Base-by-base conservation (phyloP, 495 filamentous ascomycete species). In the Penicillium roqueforti region DNA sequence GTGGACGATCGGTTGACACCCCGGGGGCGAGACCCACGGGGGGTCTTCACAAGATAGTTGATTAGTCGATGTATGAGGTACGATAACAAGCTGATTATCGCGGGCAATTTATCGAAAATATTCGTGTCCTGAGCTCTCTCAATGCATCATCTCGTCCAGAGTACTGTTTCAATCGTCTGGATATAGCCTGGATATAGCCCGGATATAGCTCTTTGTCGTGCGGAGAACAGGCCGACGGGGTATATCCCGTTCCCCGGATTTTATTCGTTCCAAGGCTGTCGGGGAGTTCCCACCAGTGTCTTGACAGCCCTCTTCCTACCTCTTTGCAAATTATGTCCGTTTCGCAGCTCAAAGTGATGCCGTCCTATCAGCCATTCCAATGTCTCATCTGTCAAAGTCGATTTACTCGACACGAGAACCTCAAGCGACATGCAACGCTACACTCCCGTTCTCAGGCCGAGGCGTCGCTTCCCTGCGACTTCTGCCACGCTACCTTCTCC, bases 351-450 rank as follows among this genome's bases (percentile, higher is more conserved):
- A 58, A 26, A 40, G 36, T 26, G n/a, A 49, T 39, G 13, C 41
- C 58, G 3, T 31, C 55, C 1, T 65, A 56, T 32, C 69, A 67
- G 42, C 69, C 69, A 22, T 72, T 70, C 39, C 68, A 72, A 49
- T 72, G 69, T 53, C 32, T 58, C 6, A 41, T 66, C 37, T 72
- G 69, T 47, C 59, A 58, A 39, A 66, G 60, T 29, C 69, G 69
- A 10, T 72, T 72, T 46, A 72, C 68, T 26, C 59, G 69, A 40
- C 66, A 70, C 51, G 69, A 72, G 50, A 72, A 72, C 49, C 68
- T 72, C 58, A 72, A 72, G 50, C 65, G 69, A 42, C 69, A 72
- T 60, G 59, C 68, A 14, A 56, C 58, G 2, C 54, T 70, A 9
- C 69, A 72, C 48, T 57, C 60, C 18, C 66, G 68, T 7, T 64